phyloP scores from a whole-genome alignment of 139 green algal species.

The Zygnema cylindricum region DNA sequence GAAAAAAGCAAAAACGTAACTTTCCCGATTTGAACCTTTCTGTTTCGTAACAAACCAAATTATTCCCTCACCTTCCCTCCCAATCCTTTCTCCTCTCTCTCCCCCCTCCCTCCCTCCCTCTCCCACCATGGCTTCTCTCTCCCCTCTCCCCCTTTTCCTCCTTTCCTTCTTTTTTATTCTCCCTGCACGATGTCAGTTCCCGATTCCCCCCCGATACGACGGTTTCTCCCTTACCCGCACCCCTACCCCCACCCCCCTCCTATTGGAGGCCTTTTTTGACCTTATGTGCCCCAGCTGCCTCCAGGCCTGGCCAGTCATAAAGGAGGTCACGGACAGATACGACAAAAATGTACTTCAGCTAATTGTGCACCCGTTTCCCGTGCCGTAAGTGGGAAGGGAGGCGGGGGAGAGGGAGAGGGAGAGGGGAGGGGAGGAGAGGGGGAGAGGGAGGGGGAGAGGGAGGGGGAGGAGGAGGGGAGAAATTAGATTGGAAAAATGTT shows the following conservation, averaged over 20 bases:
- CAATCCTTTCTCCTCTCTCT: background rate
- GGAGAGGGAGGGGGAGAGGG: background rate
- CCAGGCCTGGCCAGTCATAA: constrained; percentile 1
- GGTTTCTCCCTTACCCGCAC: background rate
- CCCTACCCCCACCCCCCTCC: background rate
- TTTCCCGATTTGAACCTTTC: too few species aligned
- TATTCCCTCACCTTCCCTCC: too few species aligned
- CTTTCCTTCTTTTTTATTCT: background rate
- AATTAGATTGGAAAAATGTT: too few species aligned
- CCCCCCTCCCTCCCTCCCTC: background rate
- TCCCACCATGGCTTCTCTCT: background rate
- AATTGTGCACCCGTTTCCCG: constrained; percentile 31
- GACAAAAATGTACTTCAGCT: background rate
- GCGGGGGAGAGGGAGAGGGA: background rate
- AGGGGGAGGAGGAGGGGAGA: background rate
- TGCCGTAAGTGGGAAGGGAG: constrained; percentile 12
- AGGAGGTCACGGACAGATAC: background rate
- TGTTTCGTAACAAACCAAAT: too few species aligned
- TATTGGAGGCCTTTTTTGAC: constrained; percentile 31
- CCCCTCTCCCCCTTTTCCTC: too few species aligned
- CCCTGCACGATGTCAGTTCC: background rate
- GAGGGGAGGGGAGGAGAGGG: background rate
- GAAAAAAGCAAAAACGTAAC: too few species aligned
- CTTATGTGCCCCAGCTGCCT: constrained; percentile 1
- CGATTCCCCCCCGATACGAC: constrained; percentile 18